Evolutionary conservation across 345 rosid genomes (phyloP), one percentile per base, ranked within the genome.

Genomic region (Sonneratia alba): DNA sequence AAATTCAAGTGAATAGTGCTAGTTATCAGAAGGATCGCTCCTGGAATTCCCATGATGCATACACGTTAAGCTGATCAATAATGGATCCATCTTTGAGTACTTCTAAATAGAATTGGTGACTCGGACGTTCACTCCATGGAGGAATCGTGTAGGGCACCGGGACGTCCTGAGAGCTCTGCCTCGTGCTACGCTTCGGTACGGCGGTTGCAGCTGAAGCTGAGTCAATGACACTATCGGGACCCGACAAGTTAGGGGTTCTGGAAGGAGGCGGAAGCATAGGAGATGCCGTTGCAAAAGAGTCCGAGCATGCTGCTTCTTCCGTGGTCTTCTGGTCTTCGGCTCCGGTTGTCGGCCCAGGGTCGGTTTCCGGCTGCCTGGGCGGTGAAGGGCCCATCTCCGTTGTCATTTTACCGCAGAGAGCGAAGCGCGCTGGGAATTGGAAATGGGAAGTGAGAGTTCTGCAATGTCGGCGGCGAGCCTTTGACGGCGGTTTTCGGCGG

Each of bases 61-160:
- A 94, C 98, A 89, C 82, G 66, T 86, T 72, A 15, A 88, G 79
- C 73, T 81, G 81, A 18, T 88, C 87, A 21, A 92, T 74, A 64
- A 95, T 85, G 78, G 87, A 78, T 51, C 99, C 99, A 70, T 95
- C 98, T 62, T 88, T 92, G 75, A 92, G 94, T 13, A 95, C 85
- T 83, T 95, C 97, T 14, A 95, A 76, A 70, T 55, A 83, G 74
- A 89, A 95, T 18, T 69, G 68, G 48, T 95, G 91, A 69, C 81
- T 65, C 6, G 96, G 97, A 11, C 90, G 83, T 3, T 88, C 96
- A 77, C 97, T 90, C 98, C 99, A 95, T 66, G 85, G 89, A 43
- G 99, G 99, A 36, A 92, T 86, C 70, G 82, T 78, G 81, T 95
- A 92, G 9, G 98, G 98, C 49, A 90, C 96, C 10, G 36, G 74